Evolutionary conservation across 2,329 filamentous ascomycete species (phyloP).

Genomic region (Trichoderma asperellum): DNA sequence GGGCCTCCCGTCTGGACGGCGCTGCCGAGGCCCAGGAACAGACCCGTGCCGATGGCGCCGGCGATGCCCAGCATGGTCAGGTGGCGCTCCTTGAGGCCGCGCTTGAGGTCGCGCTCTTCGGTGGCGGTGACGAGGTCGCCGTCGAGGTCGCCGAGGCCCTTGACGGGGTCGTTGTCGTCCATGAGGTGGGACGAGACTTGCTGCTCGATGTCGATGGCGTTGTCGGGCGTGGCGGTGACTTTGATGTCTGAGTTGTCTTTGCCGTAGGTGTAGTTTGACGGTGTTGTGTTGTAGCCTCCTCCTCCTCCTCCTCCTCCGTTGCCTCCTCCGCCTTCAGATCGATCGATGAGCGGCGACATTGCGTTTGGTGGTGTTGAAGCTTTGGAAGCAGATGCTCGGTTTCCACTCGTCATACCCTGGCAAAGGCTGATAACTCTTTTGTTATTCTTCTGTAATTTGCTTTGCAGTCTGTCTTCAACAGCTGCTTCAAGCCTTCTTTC

Average conservation of each 20-base stretch:
- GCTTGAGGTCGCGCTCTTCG: conserved; percentile 55
- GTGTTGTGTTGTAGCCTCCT: conserved; percentile 23
- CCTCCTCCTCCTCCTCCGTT: not conserved
- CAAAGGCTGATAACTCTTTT: not conserved
- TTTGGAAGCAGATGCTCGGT: conserved; percentile 52
- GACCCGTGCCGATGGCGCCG: conserved; percentile 63
- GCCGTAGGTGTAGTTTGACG: not conserved
- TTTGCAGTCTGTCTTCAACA: not conserved
- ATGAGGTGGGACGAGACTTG: not conserved
- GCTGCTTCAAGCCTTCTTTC: not conserved
- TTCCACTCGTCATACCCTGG: conserved; percentile 13
- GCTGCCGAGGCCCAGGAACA: conserved; percentile 62
- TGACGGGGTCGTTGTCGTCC: conserved; percentile 5
- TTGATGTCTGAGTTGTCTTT: not conserved
- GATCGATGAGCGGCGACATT: conserved; percentile 25
- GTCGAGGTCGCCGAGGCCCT: conserved; percentile 33
- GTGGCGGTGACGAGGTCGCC: conserved; percentile 52
- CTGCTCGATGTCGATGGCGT: conserved; percentile 11
- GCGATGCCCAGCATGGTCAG: conserved; percentile 66
- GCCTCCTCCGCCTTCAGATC: conserved; percentile 10
- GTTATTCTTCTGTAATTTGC: not conserved
- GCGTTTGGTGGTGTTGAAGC: not conserved
- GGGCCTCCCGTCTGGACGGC: conserved; percentile 57
- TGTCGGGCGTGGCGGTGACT: not conserved
- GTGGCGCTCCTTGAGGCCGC: conserved; percentile 48